Evolutionary conservation across 2,329 filamentous ascomycete genomes (phyloP).

Genomic region (Xylariaceae sp.): DNA sequence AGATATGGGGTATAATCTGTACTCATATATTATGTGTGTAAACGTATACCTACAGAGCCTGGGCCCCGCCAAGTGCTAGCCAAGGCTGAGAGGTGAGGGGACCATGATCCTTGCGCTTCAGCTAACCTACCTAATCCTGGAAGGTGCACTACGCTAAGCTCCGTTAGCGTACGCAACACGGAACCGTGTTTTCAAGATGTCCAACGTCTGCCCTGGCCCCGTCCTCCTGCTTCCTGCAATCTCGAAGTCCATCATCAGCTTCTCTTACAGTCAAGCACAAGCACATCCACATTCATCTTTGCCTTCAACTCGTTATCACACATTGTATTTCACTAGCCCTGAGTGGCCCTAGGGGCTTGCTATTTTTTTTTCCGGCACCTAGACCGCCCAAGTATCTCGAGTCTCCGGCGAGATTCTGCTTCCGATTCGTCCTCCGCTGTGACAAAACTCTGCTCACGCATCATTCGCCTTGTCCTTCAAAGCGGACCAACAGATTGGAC

Average conservation of each 20-base stretch:
- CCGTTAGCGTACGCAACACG: neutral
- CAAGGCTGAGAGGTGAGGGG: neutral
- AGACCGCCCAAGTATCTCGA: neutral
- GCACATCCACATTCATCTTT: slow-evolving; percentile 3
- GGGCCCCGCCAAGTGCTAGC: neutral
- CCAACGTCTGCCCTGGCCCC: neutral
- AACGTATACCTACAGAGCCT: neutral
- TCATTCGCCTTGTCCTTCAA: neutral
- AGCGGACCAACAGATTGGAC: neutral
- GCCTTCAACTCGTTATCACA: neutral
- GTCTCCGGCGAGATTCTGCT: neutral
- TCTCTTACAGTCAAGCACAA: slow-evolving; percentile 18
- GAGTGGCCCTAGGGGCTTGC: neutral
- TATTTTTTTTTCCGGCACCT: neutral
- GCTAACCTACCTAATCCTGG: neutral
- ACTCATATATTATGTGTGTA: neutral
- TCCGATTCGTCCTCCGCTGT: neutral
- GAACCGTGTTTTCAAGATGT: slow-evolving; percentile 26
- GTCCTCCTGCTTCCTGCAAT: slow-evolving; percentile 22
- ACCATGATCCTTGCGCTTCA: neutral
- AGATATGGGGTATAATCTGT: too few relatives aligned
- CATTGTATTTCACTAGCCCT: neutral
- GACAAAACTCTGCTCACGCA: slow-evolving; percentile 7
- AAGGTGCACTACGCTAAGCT: neutral
- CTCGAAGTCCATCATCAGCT: slow-evolving; percentile 23